Percentiles rank a stretch among this genome's conserved stretches.
These are phyloP conservation scores for Calocera cornea DNA, from an alignment of 768 basidiomycete species.

Conservation along the genomic window DNA sequence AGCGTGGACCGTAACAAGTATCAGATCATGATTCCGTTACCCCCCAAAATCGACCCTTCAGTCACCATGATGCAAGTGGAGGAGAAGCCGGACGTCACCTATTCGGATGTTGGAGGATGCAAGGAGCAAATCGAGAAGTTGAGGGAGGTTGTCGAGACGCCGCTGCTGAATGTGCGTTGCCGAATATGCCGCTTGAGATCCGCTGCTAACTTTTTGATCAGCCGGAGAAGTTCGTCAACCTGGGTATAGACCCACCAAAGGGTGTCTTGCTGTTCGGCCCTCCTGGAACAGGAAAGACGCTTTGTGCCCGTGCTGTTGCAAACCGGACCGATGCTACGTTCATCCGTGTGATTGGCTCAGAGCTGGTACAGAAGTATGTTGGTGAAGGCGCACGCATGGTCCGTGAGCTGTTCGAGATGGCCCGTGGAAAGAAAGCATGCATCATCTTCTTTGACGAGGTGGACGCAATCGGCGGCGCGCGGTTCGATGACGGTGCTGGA, in stretches of 20 bases:
- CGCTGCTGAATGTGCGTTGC: constrained; percentile 68
- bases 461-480: constrained; percentile 94
- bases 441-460: constrained; percentile 99
- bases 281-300: constrained; percentile 95
- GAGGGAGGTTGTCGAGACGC: constrained; percentile 94
- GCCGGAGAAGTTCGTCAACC: constrained; percentile 98
- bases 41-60: constrained; percentile 97
- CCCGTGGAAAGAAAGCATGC: constrained; percentile 94
- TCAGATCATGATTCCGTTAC: constrained; percentile 95
- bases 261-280: constrained; percentile 93
- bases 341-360: constrained; percentile 97
- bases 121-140: constrained; percentile 99
- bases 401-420: constrained; percentile 97
- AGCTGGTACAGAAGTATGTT: constrained; percentile 99
- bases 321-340: constrained; percentile 98
- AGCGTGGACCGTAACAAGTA: constrained; percentile 95
- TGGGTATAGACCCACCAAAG: constrained; percentile 98
- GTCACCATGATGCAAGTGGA: constrained; percentile 99
- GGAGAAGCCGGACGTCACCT: constrained; percentile 95
- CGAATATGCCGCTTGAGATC: neutral
- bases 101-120: constrained; percentile 95
- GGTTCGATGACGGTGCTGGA: constrained; percentile 96
- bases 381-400: constrained; percentile 99
- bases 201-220: constrained; percentile 24
- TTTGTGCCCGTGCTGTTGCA: constrained; percentile 95